Evolutionary conservation across 176 grass and related monocot genomes (phyloP).

Genomic region (Chrysopogon serrulatus): DNA sequence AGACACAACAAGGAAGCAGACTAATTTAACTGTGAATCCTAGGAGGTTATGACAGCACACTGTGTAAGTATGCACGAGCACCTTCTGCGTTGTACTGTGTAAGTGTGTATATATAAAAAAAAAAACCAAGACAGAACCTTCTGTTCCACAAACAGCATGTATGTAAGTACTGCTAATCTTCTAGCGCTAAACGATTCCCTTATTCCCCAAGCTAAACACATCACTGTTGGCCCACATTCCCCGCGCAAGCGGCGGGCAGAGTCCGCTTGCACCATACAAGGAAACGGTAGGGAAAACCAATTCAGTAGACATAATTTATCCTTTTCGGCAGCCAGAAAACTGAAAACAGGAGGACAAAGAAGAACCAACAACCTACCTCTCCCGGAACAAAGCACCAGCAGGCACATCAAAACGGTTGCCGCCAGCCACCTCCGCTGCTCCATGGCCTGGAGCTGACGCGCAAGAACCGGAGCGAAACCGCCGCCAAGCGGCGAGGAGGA

Average conservation of each 20-base stretch:
- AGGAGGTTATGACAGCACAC: background rate
- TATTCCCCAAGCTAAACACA: background rate
- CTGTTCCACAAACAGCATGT: background rate
- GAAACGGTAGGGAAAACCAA: background rate
- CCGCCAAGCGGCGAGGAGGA: background rate
- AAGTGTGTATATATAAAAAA: too few species aligned
- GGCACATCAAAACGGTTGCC: conserved; percentile 31
- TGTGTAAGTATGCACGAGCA: background rate
- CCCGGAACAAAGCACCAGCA: conserved; percentile 43
- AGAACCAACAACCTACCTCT: conserved; percentile 36
- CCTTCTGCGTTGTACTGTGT: too few species aligned
- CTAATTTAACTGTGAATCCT: background rate
- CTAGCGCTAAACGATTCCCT: background rate
- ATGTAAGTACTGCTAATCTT: background rate
- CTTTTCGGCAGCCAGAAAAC: too few species aligned
- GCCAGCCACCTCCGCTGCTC: conserved; percentile 37
- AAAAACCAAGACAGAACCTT: background rate
- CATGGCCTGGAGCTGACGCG: conserved; percentile 12
- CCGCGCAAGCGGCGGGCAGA: background rate
- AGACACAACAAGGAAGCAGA: background rate
- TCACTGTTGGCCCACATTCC: background rate
- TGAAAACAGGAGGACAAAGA: background rate
- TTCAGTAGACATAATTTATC: background rate
- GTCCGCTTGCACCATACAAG: background rate
- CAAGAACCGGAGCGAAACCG: background rate